These are phyloP conservation scores for Trichosphaerium sp. DNA, from an alignment of 78 protist genomes.

Conservation along the genomic window DNA sequence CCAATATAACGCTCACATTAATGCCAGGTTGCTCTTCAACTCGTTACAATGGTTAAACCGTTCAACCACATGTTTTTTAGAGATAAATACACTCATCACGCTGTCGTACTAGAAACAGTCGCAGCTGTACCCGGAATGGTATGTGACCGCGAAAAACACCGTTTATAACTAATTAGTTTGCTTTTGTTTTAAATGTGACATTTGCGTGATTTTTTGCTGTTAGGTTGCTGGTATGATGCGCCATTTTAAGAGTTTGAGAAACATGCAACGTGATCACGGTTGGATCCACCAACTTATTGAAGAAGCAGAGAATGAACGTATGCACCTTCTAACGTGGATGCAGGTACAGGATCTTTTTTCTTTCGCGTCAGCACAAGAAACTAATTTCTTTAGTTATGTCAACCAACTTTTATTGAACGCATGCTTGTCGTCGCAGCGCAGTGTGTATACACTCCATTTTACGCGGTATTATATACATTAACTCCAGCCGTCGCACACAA, in stretches of 20 bases:
- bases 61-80: too few relatives aligned
- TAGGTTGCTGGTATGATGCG: slow-evolving; percentile 43
- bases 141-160: too few relatives aligned
- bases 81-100: too few relatives aligned
- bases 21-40: too few relatives aligned
- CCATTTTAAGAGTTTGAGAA: slow-evolving; percentile 55
- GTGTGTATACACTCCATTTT: slow-evolving; percentile 4
- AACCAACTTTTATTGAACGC: too few relatives aligned
- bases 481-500: slow-evolving; percentile 17
- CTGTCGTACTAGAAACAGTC: too few relatives aligned
- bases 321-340: slow-evolving; percentile 64
- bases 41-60: too few relatives aligned
- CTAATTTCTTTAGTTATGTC: too few relatives aligned
- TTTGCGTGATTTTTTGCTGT: too few relatives aligned
- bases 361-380: not conserved
- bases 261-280: slow-evolving; percentile 57
- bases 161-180: too few relatives aligned
- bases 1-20: too few relatives aligned
- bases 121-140: slow-evolving; percentile 67
- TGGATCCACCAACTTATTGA: slow-evolving; percentile 21
- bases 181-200: too few relatives aligned
- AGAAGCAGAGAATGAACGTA: slow-evolving; percentile 71
- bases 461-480: not conserved
- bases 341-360: not conserved
- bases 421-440: slow-evolving; percentile 24